Base-by-base conservation (phyloP, 805 yeast species). In the Pichia membranifaciens region DNA sequence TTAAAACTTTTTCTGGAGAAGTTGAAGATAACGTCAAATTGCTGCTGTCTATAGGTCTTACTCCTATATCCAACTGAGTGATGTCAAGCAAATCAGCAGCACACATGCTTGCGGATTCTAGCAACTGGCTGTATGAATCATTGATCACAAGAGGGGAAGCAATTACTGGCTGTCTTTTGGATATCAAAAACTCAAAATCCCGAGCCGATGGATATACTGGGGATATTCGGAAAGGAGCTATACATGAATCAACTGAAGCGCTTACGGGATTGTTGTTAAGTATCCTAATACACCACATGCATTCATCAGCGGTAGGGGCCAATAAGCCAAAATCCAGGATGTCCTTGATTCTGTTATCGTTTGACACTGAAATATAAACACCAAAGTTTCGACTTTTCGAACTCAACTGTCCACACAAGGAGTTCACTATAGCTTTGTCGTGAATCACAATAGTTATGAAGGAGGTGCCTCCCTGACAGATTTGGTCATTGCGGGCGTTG, bases 361-460 rank as follows among this genome's bases (percentile, higher is more conserved):
- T 50, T 22, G 45, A 48, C 28, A 51, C 50, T 7, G 50, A 54
- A 12, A 36, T 34, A 35, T 33, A 43, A 21, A 35, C n/a, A 16
- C 45, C 45, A 15, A 35, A 33, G 35, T 10, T 36, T 28, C 16
- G 7, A 5, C 6, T 5, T 12, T 21, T 29, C 4, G 25, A 21
- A 3, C 13, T 21, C 37, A 41, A 17, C n/a, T 29, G 32, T 5
- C 29, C 33, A 4, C n/a, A 18, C 12, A 41, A 41, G 6, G 10
- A 5, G 5, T 41, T 12, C 22, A 18, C 13, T 12, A 16, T 16
- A 15, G 22, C 5, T 18, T 36, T 36, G 18, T 36, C 38, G 22
- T 36, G 4, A 6, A 36, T 17, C 10, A 13, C 4, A 9, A 36
- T 5, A 12, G 20, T 15, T 36, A 36, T 36, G 10, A 36, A n/a